Conservation (phyloP, 352 stramenopile genomes). For the Pythium sukuiense region DNA sequence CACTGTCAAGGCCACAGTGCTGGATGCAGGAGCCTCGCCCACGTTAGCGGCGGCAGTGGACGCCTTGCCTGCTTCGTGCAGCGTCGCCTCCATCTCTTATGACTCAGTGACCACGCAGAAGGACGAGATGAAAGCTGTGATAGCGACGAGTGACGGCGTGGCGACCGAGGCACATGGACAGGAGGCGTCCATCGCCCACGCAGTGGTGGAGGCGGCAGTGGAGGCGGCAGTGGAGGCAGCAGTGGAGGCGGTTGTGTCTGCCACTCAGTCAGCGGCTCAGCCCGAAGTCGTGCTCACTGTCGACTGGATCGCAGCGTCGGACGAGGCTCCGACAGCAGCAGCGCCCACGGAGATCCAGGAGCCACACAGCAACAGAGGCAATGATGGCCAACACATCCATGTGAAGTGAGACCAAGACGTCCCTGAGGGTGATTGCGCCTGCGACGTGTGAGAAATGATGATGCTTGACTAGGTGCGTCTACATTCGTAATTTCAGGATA, state of each 20-base stretch:
- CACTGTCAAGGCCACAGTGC: neutral
- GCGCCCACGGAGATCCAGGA: too few relatives aligned
- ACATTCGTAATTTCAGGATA: slow-evolving; percentile 4
- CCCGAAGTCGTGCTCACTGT: neutral
- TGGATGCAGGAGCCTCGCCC: neutral
- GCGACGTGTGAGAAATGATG: neutral
- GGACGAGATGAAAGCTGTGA: neutral
- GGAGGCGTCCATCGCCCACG: neutral
- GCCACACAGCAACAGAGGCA: too few relatives aligned
- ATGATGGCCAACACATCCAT: too few relatives aligned
- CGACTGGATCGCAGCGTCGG: neutral
- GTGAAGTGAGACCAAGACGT: too few relatives aligned
- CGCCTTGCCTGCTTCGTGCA: neutral
- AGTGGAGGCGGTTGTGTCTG: too few relatives aligned
- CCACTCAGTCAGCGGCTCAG: neutral
- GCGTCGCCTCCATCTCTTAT: neutral
- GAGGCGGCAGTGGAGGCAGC: neutral
- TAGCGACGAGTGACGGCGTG: neutral
- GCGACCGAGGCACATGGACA: too few relatives aligned
- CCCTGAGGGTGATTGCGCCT: neutral
- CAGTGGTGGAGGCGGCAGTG: neutral
- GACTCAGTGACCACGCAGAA: neutral
- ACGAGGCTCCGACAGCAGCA: neutral
- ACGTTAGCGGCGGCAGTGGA: neutral
- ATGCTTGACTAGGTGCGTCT: neutral